These are phyloP conservation scores for Akanthomyces dipterigenus DNA, from an alignment of 2,329 filamentous ascomycete genomes.

Conservation along the genomic window DNA sequence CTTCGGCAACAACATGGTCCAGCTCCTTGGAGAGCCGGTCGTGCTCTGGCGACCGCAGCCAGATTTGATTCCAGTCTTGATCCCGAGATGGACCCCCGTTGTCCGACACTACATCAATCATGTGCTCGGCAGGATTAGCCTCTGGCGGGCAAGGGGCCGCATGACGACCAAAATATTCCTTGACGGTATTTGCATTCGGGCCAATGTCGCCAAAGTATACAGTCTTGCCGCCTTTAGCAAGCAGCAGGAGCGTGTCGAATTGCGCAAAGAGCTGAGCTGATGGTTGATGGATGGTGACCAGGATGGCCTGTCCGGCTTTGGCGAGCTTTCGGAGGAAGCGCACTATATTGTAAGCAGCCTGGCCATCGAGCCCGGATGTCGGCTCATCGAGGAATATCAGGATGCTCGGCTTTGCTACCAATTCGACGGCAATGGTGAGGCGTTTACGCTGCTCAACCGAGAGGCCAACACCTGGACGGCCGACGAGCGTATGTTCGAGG, in stretches of 20 bases:
- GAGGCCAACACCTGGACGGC: not conserved
- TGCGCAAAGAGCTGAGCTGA: constrained; percentile 81
- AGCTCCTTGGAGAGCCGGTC: too few relatives aligned
- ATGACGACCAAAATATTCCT: not conserved
- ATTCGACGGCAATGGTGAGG: constrained; percentile 75
- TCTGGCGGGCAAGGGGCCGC: not conserved
- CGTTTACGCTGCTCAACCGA: constrained; percentile 51
- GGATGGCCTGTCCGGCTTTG: constrained; percentile 75
- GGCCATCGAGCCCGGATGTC: constrained; percentile 51
- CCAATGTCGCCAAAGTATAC: not conserved
- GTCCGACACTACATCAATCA: not conserved
- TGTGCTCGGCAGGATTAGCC: not conserved
- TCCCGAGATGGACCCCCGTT: not conserved
- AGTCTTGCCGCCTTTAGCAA: not conserved
- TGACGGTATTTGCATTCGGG: not conserved
- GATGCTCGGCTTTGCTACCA: not conserved
- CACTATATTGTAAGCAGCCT: constrained; percentile 70
- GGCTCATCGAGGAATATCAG: constrained; percentile 46
- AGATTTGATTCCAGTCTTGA: too few relatives aligned
- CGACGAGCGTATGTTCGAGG: not conserved
- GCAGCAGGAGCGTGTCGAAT: constrained; percentile 62
- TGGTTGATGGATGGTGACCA: constrained; percentile 89
- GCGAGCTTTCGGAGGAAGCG: constrained; percentile 72
- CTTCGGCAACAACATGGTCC: too few relatives aligned
- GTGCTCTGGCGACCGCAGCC: too few relatives aligned